Evolutionary conservation across 2,329 filamentous ascomycete genomes (phyloP).

Genomic region (Tolypocladium ophioglossoides): DNA sequence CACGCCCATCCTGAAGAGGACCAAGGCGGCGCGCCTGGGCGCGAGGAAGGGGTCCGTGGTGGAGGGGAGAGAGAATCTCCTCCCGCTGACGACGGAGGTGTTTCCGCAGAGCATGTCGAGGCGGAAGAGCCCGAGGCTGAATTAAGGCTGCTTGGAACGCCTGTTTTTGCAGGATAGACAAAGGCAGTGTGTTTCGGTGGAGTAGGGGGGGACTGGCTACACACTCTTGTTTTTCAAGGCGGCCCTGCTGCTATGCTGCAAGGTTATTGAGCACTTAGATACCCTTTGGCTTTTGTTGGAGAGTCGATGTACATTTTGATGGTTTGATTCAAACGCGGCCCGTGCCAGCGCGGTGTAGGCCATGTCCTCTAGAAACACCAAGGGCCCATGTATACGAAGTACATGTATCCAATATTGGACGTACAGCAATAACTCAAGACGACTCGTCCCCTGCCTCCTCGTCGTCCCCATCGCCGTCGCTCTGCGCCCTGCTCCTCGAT

Average conservation of each 20-base stretch:
- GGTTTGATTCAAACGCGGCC: neutral
- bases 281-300: slow-evolving; percentile 4
- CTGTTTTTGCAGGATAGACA: neutral
- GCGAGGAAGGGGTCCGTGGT: slow-evolving; percentile 20
- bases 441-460: slow-evolving; percentile 1
- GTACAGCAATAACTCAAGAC: neutral
- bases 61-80: slow-evolving; percentile 41
- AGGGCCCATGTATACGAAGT: neutral
- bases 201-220: neutral
- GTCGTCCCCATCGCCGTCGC: slow-evolving; percentile 1
- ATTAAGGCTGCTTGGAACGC: slow-evolving; percentile 11
- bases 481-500: slow-evolving; percentile 6
- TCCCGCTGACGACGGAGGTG: slow-evolving; percentile 22
- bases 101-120: slow-evolving; percentile 35
- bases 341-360: neutral
- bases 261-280: slow-evolving; percentile 4
- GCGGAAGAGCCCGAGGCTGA: slow-evolving; percentile 45
- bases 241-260: neutral
- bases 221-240: slow-evolving; percentile 1
- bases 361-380: neutral
- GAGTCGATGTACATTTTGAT: neutral
- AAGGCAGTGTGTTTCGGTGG: neutral
- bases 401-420: neutral
- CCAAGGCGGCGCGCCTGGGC: slow-evolving; percentile 22
- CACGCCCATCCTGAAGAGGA: slow-evolving; percentile 38